A percentile compares a stretch with the other conserved stretches of the same genome.
These are phyloP conservation scores for Syzygium oleosum DNA, from an alignment of 345 rosid genomes.

Conservation along the genomic window DNA sequence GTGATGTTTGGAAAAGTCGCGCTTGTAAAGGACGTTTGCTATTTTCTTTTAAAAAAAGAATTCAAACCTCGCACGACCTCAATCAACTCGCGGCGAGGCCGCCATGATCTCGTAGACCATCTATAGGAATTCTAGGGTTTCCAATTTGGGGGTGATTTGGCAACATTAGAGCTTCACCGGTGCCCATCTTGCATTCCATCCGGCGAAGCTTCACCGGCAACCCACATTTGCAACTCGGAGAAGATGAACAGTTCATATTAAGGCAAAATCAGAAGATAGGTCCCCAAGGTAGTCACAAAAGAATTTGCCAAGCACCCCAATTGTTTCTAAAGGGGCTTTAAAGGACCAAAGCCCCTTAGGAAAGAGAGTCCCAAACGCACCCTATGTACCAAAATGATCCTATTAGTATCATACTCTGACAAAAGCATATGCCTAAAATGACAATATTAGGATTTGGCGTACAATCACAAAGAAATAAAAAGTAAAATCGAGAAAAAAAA, in stretches of 20 bases:
- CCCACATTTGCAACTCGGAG: background rate
- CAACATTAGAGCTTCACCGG: background rate
- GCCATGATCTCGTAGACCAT: background rate
- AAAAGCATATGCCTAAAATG: background rate
- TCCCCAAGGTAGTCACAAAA: background rate
- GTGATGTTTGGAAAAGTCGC: background rate
- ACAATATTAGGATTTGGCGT: too few relatives aligned
- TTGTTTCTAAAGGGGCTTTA: background rate
- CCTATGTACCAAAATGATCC: rapidly evolving
- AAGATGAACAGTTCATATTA: background rate
- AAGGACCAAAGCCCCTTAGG: background rate
- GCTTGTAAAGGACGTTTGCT: too few relatives aligned
- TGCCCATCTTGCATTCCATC: background rate
- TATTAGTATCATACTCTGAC: too few relatives aligned
- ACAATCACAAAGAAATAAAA: too few relatives aligned
- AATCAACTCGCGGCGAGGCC: background rate
- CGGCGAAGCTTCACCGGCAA: background rate
- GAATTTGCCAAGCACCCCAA: background rate
- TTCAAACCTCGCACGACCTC: background rate
- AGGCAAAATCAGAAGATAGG: background rate
- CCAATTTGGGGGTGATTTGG: background rate
- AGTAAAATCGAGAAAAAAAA: too few relatives aligned
- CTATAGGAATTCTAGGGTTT: background rate
- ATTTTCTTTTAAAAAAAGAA: too few relatives aligned
- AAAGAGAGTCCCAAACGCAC: background rate